Evolutionary conservation across 1,284 basidiomycete genomes (phyloP), one percentile per base, ranked within the genome.

Genomic region (Lignosus rhinocerotis): DNA sequence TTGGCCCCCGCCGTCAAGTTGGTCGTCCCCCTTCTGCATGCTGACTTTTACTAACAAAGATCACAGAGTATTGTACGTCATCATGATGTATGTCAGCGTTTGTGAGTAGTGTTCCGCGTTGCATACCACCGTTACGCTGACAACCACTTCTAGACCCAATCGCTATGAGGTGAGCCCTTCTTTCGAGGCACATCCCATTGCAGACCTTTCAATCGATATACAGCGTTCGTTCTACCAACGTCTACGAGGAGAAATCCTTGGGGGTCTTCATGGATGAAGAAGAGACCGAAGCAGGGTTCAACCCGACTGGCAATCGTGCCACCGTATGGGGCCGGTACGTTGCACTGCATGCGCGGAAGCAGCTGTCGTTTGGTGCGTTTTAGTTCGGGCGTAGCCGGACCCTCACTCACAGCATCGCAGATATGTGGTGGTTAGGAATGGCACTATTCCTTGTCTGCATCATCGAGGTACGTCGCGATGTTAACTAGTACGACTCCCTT

Each of bases 211-310:
- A 25, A 25, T 25, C 25, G 25, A 25, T 25, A 25, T 2, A 3
- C 55, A 90, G 89, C 66, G 92, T 99, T 7, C 92, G 96, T 11
- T 88, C 92, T 14, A 98, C 96, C 31, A 99, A 99, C 73, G 96
- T 98, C 0, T 98, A 98, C 74, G 96, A 99, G 73, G 95, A 98
- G 68, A 87, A 85, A 61, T 92, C 90, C 0, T 77, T 94, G 12
- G 94, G 94, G 1, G 76, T 96, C 30, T 95, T 87, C 67, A 76
- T 79, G 11, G 76, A 82, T 19, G 76, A 82, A 1, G 72, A 78
- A 0, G 76, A 81, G 36, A 25, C 43, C 72, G 70, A 74, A 11
- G 76, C 86, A 70, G 73, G 70, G 1, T 83, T 86, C 56, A 70
- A 78, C 43, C 65, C 76, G 0, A 68, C 71, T 43, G 84, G 80